Base-by-base conservation (phyloP, 148 eudicot genomes). In the Spergularia bocconei region DNA sequence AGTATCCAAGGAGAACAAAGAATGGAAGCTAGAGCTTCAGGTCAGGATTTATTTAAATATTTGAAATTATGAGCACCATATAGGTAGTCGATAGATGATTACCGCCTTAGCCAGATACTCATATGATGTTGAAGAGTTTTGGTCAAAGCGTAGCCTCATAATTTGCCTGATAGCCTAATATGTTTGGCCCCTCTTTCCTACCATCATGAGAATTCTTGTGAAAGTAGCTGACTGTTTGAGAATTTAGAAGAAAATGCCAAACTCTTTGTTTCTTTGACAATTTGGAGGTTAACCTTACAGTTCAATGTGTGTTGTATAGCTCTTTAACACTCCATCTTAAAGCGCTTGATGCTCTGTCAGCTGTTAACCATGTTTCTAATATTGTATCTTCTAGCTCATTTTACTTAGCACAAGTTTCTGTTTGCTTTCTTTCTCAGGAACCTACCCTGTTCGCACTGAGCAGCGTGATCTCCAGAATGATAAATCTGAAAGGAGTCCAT, bases 21-120 rank as follows among this genome's bases (percentile, higher is more conserved):
- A 70, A 38, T 62, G 61, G 79, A 82, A 69, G 75, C 79, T 70
- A 78, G 73, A 64, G 67, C 77, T 69, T 77, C 83, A 72, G 87
- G 82, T 84, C 60, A 63, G 90, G 58, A 48, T 77, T 65, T 73
- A 29, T 39, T 56, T 73, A 69, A 29, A 14, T 8, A 7, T 7
- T 15, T 66, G 70, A 5, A 19, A 41, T 44, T 29, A 56, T 20
- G 50, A 23, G 25, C 25, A 23, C 25, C 25, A 23, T 23, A 23
- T 23, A 23, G 25, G 25, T 23, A 23, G 25, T 23, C 25, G 25
- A 23, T 23, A 23, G 25, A 23, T 23, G 25, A 23, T 23, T 23
- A 23, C 25, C 25, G 25, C 25, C 25, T 23, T 23, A 23, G 25
- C 25, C 25, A 23, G 25, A 23, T 23, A 23, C 25, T 23, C n/a